Evolutionary conservation across 2,329 filamentous ascomycete species (phyloP).

Genomic region (Sporothrix euskadiensis): DNA sequence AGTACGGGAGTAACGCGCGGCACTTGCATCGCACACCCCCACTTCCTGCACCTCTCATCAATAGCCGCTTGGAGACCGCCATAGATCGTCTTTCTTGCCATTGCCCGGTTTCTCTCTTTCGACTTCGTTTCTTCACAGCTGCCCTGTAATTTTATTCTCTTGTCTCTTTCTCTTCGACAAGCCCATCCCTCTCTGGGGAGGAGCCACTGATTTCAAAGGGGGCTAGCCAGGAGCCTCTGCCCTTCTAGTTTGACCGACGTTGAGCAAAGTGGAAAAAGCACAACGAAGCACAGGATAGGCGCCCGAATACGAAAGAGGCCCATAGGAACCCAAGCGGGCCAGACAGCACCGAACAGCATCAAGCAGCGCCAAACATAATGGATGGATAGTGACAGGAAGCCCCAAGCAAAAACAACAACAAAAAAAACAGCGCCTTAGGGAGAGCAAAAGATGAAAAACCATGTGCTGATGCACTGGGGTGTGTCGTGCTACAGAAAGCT

Average conservation of each 20-base stretch:
- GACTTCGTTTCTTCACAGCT: background rate
- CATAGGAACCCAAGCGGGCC: background rate
- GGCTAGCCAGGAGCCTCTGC: background rate
- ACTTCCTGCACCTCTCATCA: background rate
- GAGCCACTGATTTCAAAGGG: background rate
- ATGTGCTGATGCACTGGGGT: too few species aligned
- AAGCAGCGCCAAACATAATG: too few species aligned
- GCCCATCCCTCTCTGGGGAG: background rate
- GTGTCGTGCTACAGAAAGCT: too few species aligned
- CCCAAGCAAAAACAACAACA: too few species aligned
- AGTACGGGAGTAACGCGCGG: background rate
- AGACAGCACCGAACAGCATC: background rate
- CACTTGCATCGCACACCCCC: background rate
- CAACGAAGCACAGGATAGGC: background rate
- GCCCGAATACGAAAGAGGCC: background rate
- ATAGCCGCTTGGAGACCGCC: background rate
- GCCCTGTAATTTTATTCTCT: background rate
- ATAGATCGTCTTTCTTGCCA: background rate
- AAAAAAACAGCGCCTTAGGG: too few species aligned
- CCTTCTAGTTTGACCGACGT: background rate
- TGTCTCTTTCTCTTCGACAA: too few species aligned
- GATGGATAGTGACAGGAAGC: background rate
- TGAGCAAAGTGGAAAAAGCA: slow-evolving; percentile 12
- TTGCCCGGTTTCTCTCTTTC: background rate
- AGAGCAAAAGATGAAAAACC: too few species aligned